Evolutionary conservation across 2,329 filamentous ascomycete species (phyloP).

Genomic region (Neoarthrinium moseri): DNA sequence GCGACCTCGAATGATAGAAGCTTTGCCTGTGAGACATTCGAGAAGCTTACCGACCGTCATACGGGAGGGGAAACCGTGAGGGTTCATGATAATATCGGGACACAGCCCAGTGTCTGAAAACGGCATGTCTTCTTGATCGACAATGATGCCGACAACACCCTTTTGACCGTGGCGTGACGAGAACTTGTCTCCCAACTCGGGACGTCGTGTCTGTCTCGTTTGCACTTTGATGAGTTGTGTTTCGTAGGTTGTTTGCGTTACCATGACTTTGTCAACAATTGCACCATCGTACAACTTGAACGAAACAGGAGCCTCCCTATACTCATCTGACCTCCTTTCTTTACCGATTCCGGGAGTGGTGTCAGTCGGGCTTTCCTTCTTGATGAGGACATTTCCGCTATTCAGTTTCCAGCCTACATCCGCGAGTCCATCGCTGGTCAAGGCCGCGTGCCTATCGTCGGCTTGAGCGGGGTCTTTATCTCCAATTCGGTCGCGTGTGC

Average conservation of each 20-base stretch:
- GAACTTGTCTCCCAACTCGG: conserved; percentile 97
- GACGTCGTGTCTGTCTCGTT: conserved; percentile 90
- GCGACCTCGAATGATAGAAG: conserved; percentile 79
- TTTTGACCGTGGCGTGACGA: conserved; percentile 98
- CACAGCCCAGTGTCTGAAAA: conserved; percentile 88
- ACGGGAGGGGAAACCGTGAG: conserved; percentile 97
- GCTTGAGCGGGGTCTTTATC: conserved; percentile 62
- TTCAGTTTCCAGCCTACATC: conserved; percentile 80
- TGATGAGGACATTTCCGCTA: conserved; percentile 81
- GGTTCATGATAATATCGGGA: conserved; percentile 99
- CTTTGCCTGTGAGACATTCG: conserved; percentile 92
- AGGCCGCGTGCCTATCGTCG: conserved; percentile 66
- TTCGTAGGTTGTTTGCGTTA: conserved; percentile 85
- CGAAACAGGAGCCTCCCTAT: conserved; percentile 66
- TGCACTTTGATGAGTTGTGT: conserved; percentile 89
- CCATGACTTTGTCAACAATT: conserved; percentile 95
- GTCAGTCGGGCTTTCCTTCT: conserved; percentile 84
- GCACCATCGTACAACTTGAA: conserved; percentile 83
- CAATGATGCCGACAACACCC: conserved; percentile 94
- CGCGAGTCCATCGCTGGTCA: conserved; percentile 86
- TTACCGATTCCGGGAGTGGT: conserved; percentile 70
- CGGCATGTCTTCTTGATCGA: conserved; percentile 94
- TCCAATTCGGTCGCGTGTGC: conserved; percentile 64
- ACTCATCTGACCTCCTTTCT: conserved; percentile 62
- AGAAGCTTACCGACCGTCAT: conserved; percentile 99